Conservation (phyloP, 2,329 filamentous ascomycete genomes). For the Talaromyces pinophilus region DNA sequence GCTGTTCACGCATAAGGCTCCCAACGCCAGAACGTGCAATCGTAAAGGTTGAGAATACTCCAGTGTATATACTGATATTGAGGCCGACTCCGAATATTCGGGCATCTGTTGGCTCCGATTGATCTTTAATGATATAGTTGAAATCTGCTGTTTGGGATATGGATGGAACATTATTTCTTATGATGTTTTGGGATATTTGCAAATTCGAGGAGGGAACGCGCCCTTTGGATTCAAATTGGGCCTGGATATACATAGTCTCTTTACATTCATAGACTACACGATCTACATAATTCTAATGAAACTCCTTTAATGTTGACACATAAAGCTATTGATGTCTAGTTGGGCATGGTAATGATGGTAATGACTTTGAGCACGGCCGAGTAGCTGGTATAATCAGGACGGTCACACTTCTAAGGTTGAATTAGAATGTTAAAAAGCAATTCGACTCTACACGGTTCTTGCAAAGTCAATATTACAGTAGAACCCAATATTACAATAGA, state of each 20-base stretch:
- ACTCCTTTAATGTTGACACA: background rate
- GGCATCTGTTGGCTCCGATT: background rate
- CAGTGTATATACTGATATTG: background rate
- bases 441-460: too few relatives aligned
- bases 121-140: background rate
- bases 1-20: constrained; percentile 19
- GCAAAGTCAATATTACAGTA: background rate
- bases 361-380: background rate
- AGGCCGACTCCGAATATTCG: background rate
- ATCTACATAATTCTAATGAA: background rate
- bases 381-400: background rate
- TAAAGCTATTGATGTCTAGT: background rate
- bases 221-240: background rate
- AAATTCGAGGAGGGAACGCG: background rate
- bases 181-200: background rate
- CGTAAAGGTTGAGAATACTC: background rate
- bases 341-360: background rate
- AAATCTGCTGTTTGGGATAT: background rate
- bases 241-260: background rate
- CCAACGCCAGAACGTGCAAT: background rate
- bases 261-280: background rate
- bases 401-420: background rate
- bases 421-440: background rate
- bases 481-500: too few relatives aligned
- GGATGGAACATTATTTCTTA: background rate